These are phyloP conservation scores for Sorghum bicolor DNA, from an alignment of 176 grass and related monocot genomes.

Conservation along the genomic window Sorghum_bicolor_NCBIv3 NC_012875.2:10131001-10131500, in stretches of 20 bases:
- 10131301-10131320: not conserved
- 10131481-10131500: not conserved
- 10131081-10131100: not conserved
- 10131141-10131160: not conserved
- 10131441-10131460: not conserved
- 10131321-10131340: not conserved
- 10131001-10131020: conserved; percentile 84
- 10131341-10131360: conserved; percentile 10
- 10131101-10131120: not conserved
- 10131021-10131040: conserved; percentile 96
- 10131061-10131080: conserved; percentile 11
- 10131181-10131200: not conserved
- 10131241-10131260: not conserved
- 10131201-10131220: not conserved
- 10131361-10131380: not conserved
- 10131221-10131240: not conserved
- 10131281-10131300: not conserved
- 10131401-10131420: not conserved
- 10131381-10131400: not conserved
- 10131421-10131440: not conserved
- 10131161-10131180: not conserved
- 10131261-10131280: not conserved
- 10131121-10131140: not conserved
- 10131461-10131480: not conserved
- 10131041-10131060: conserved; percentile 36